Evolutionary conservation across 352 stramenopile genomes (phyloP), one percentile per base, ranked within the genome.

Genomic region (Globisporangium carolinianum): DNA sequence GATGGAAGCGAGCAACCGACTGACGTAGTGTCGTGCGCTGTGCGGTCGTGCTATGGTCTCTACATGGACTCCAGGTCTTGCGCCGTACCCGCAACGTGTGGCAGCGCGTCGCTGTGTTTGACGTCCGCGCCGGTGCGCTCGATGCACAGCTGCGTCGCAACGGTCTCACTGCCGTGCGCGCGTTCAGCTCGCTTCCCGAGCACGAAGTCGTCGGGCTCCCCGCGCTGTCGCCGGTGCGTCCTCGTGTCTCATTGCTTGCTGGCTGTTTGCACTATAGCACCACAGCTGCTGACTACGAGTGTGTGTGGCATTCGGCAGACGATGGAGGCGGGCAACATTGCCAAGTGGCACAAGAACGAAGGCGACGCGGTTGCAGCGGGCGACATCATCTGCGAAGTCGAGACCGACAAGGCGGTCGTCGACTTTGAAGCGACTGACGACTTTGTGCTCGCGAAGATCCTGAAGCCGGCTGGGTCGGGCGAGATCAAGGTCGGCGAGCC

Each of bases 381-480:
- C 8, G 91, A 98, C 66, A 81, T 97, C 43, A 77, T 98, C 45
- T 97, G 89, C 64, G 81, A 97, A 57, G 89, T 99, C 57, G 96
- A 99, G 78, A 99, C 97, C 10, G 97, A 99, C 77, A 99, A 99
- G 77, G 96, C 97, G 17, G 96, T 96, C 32, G 96, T 99, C 51
- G 96, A 98, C 73, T 99, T 97, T 68, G 97, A 99, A 71, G 89
- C 92, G 8, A 94, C 98, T 65, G 96, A 99, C 69, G 96, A 99
- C 41, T 84, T 79, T 55, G 83, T 96, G 50, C 63, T 98, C 46
- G 95, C 93, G 49, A 98, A 98, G 78, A 98, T 99, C 72, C 79
- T 99, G 46, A 89, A 94, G 45, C 66, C 75, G 15, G 86, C 82
- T 6, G 94, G 93, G 12, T 61, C 75, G 5, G 72, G 80, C 6